These are phyloP conservation scores for Xylariaceae sp. DNA, from an alignment of 2,329 filamentous ascomycete species.

Conservation along the genomic window DNA sequence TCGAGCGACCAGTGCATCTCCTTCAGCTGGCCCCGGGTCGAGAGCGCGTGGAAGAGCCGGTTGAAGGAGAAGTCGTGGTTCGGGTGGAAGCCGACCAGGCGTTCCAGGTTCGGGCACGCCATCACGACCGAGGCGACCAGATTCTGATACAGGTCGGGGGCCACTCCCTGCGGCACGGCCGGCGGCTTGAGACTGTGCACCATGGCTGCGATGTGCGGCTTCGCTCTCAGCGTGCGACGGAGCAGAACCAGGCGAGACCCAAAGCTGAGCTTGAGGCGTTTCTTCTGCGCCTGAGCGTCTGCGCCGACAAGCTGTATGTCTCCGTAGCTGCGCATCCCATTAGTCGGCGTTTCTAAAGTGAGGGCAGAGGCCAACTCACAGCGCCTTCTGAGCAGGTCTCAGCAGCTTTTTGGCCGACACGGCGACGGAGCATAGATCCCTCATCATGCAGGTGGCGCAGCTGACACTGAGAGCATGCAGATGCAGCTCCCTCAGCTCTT, in stretches of 20 bases:
- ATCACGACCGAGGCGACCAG: slow-evolving; percentile 53
- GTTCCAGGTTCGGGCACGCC: slow-evolving; percentile 58
- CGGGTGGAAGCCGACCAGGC: slow-evolving; percentile 45
- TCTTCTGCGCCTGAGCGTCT: slow-evolving; percentile 49
- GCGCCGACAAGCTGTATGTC: slow-evolving; percentile 50
- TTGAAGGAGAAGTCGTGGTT: slow-evolving; percentile 49
- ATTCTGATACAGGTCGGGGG: slow-evolving; percentile 45
- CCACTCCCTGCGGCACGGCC: slow-evolving; percentile 32
- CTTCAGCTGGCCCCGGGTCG: slow-evolving; percentile 46
- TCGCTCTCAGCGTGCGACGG: slow-evolving; percentile 48
- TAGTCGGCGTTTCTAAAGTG: slow-evolving; percentile 1
- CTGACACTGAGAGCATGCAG: slow-evolving; percentile 39
- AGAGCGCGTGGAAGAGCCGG: slow-evolving; percentile 51
- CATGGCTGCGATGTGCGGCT: slow-evolving; percentile 43
- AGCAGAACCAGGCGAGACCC: slow-evolving; percentile 49
- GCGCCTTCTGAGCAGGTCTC: slow-evolving; percentile 39
- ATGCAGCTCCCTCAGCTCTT: slow-evolving; percentile 45
- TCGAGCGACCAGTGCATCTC: slow-evolving; percentile 55
- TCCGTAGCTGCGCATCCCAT: slow-evolving; percentile 37
- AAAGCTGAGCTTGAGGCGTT: slow-evolving; percentile 46
- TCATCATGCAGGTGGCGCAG: slow-evolving; percentile 59
- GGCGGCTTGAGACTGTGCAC: slow-evolving; percentile 53
- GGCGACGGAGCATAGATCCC: slow-evolving; percentile 47
- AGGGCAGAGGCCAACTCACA: slow-evolving; percentile 33
- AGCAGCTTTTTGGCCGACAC: slow-evolving; percentile 44